A percentile compares a stretch with the other conserved stretches of the same genome.
Evolutionary conservation across 345 rosid species (phyloP).

Genomic region (Jatropha curcas): DNA sequence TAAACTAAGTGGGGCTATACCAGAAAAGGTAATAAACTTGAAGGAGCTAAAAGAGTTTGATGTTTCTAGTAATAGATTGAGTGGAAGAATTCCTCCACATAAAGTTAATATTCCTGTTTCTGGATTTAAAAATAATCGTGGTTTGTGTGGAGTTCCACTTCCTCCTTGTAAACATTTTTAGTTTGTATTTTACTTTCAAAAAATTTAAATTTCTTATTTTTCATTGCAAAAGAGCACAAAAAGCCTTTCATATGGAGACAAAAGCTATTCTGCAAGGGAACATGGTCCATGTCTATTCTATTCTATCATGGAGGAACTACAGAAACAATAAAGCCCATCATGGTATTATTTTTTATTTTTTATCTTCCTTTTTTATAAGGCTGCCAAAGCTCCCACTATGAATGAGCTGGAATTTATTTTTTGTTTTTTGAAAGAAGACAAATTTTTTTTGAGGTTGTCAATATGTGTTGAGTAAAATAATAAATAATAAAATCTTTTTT

Average conservation of each 20-base stretch:
- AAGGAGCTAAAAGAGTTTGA: constrained; percentile 43
- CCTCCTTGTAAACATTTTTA: constrained; percentile 42
- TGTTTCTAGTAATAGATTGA: constrained; percentile 41
- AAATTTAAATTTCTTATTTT: too few relatives aligned
- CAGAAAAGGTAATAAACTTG: constrained; percentile 39
- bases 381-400: too few relatives aligned
- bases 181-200: not conserved
- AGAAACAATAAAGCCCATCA: not conserved
- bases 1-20: constrained; percentile 43
- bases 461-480: not conserved
- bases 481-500: too few relatives aligned
- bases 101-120: constrained; percentile 41
- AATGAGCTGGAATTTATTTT: too few relatives aligned
- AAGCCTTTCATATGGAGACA: not conserved
- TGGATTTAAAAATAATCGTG: constrained; percentile 42
- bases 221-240: not conserved
- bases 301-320: not conserved
- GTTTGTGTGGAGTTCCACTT: constrained; percentile 56
- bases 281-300: not conserved
- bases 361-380: not conserved
- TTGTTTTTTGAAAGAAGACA: not conserved
- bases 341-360: not conserved
- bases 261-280: not conserved
- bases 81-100: constrained; percentile 49
- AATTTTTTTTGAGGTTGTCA: not conserved